Base-by-base conservation (phyloP, 768 basidiomycete genomes). In the Mycena latifolia region DNA sequence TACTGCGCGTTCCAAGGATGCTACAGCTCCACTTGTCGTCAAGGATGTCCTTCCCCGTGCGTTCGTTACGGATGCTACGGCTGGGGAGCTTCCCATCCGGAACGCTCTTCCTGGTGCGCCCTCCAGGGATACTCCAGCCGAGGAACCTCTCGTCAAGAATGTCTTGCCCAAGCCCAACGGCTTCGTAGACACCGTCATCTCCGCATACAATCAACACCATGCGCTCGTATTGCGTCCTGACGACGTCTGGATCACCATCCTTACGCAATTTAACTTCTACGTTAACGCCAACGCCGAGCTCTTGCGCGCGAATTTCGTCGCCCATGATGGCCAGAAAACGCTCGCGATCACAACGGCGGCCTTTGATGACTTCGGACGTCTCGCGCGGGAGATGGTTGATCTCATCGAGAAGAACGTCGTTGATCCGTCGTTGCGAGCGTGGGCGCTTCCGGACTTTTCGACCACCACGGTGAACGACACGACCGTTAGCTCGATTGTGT, bases 391-490 rank as follows among this genome's bases (percentile, higher is more conserved):
- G 35, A 59, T 59, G 57, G 47, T 39, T 1, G 35, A 6, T 17
- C 57, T 59, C 22, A 18, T 59, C 47, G 47, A 59, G 25, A 50
- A 50, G 47, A 59, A 50, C 37, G 14, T 59, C 25, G 35, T 59
- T 11, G 57, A 59, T 60, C 69, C 75, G 5, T 58, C 66, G 0
- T 69, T 85, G 2, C 71, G 75, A 27, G 72, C 77, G 0, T 85
- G 83, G 81, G 74, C 84, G 35, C 71, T 80, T 18, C 84, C 83
- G 4, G 56, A 76, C 28, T 84, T 86, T 65, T 75, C 78, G 14
- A 86, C 84, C 3, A 85, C 85, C 5, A 84, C 80, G 1, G n/a
- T 29, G 8, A 75, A 74, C 35, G 84, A 84, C 54, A 77, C 69
- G 2, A 76, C 76, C 8, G 45, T 46, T 10, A 46, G 45, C 11